Conservation (phyloP, 1,284 basidiomycete species). For the Austroboletus niveus region DNA sequence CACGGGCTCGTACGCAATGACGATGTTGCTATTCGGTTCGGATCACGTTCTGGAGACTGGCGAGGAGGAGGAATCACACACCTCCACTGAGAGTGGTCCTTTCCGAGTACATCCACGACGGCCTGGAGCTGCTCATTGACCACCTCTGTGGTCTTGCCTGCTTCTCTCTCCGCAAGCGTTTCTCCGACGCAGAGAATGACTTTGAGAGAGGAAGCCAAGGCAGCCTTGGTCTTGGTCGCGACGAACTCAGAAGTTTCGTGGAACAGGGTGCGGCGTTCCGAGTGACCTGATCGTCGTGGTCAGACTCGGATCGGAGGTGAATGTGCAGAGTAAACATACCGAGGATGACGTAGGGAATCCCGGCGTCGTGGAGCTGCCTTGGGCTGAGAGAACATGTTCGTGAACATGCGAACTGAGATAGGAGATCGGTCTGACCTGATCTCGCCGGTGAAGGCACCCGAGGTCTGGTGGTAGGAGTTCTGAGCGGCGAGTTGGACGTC, state of each 20-base stretch:
- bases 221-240: slow-evolving; percentile 84
- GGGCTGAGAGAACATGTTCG: slow-evolving; percentile 45
- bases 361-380: slow-evolving; percentile 80
- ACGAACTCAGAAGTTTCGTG: slow-evolving; percentile 84
- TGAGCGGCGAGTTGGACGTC: slow-evolving; percentile 85
- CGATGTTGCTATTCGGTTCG: slow-evolving; percentile 64
- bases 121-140: slow-evolving; percentile 83
- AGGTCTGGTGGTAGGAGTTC: slow-evolving; percentile 84
- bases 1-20: slow-evolving; percentile 95
- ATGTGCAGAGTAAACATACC: slow-evolving; percentile 43
- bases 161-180: slow-evolving; percentile 88
- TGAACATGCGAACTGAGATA: background rate
- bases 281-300: slow-evolving; percentile 63
- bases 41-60: background rate
- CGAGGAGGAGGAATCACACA: slow-evolving; percentile 35
- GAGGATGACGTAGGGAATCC: slow-evolving; percentile 90
- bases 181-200: slow-evolving; percentile 98
- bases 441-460: slow-evolving; percentile 95
- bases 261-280: slow-evolving; percentile 93
- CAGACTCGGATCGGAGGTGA: background rate
- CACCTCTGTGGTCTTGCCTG: slow-evolving; percentile 74
- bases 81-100: slow-evolving; percentile 74
- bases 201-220: slow-evolving; percentile 71
- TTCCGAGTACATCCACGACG: slow-evolving; percentile 59
- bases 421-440: slow-evolving; percentile 58